Base-by-base conservation (phyloP, 2,329 filamentous ascomycete genomes). In the Thelonectria discophora region DNA sequence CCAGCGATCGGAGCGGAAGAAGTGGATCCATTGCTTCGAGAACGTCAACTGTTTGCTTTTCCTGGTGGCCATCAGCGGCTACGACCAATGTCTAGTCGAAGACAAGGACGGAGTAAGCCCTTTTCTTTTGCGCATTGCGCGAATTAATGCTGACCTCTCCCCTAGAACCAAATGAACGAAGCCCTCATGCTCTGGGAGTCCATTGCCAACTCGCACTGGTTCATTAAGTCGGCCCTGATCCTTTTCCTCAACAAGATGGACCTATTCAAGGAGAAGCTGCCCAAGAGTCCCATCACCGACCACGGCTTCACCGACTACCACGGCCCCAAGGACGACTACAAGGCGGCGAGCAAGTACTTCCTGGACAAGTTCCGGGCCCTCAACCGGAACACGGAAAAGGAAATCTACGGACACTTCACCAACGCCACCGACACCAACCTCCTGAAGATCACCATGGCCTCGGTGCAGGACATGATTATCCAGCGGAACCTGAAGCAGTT, bases 21-120 rank as follows among this genome's bases (percentile, higher is more conserved):
- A 97, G 82, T 97, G 93, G 93, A 97, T 97, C 65, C 93, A 97
- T 77, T 95, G 93, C 75, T 97, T 97, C 75, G 93, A 97, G 76
- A 95, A 95, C 67, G 93, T 97, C 65, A 93, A 95, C 73, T 94
- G 92, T 69, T 84, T 98, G 55, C 83, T 98, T 42, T 98, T 98
- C 80, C 86, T 98, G 68, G 94, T 97, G 54, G 94, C 94, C 49
- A 94, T 98, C 70, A 97, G 93, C 66, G 94, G 94, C 62, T 98
- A 97, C 77, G 94, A 98, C 75, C 95, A 98, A 77, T 97, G 94
- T 73, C 81, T 98, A 50, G 93, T 97, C 3, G 94, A 98, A 80
- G 94, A 98, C 76, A 94, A 97, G 78, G 95, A 97, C 76, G 94
- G 94, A 65, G 93, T 97, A 84, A 81, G 92, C 65, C 66, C 43